Evolutionary conservation across 1,284 basidiomycete genomes (phyloP).

Genomic region (Pseudozyma tsukubaensis): DNA sequence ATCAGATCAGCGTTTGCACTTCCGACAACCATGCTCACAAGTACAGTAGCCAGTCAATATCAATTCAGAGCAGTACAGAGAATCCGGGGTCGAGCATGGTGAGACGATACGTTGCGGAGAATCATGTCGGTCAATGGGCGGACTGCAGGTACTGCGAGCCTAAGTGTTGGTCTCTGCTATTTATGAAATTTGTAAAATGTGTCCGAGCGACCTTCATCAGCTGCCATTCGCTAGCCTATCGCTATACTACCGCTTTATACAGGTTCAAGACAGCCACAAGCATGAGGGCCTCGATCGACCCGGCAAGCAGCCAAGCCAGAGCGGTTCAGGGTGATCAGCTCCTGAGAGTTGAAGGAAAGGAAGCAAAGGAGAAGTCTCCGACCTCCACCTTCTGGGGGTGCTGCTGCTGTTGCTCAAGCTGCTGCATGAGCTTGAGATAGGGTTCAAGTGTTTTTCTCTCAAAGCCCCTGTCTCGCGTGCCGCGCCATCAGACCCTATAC

Average conservation of each 20-base stretch:
- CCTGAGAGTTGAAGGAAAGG: neutral
- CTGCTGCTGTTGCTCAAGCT: neutral
- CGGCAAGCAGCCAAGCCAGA: too few species aligned
- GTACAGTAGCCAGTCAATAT: too few species aligned
- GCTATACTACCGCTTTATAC: neutral
- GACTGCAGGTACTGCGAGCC: constrained; percentile 9
- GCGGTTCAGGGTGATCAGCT: neutral
- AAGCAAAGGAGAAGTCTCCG: neutral
- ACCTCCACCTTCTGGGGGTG: constrained; percentile 11
- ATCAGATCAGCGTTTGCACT: neutral
- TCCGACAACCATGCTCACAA: too few species aligned
- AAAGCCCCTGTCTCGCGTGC: constrained; percentile 36
- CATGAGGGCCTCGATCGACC: neutral
- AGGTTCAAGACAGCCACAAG: neutral
- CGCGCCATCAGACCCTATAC: constrained; percentile 12
- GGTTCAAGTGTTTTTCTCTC: constrained; percentile 19
- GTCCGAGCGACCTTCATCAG: too few species aligned
- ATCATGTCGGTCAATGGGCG: neutral
- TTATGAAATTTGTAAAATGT: neutral
- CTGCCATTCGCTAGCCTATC: neutral
- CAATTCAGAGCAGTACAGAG: too few species aligned
- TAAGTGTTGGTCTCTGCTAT: constrained; percentile 16
- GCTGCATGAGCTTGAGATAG: neutral
- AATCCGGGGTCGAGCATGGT: too few species aligned
- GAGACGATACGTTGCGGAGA: too few species aligned